Percentiles rank a stretch among this genome's conserved stretches.
phyloP scores from a whole-genome alignment of 2,329 filamentous ascomycete species.

The Cladosporium sp. region DNA sequence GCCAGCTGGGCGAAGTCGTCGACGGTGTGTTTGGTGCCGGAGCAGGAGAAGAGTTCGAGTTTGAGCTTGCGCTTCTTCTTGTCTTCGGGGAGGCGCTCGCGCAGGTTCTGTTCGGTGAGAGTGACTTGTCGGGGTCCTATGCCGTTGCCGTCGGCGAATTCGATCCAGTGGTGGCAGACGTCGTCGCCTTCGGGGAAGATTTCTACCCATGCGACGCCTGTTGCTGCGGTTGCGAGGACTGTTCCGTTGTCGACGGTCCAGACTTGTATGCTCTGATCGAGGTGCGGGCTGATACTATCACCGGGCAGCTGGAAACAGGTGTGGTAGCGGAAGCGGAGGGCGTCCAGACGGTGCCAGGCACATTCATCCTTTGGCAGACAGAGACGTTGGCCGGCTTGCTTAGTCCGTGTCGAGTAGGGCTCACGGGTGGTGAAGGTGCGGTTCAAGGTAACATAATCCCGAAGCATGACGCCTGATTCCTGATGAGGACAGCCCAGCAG shows the following conservation, averaged over 20 bases:
- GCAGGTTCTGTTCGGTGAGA: slow-evolving; percentile 71
- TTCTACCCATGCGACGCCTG: slow-evolving; percentile 82
- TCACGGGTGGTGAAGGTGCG: slow-evolving; percentile 78
- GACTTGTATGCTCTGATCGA: slow-evolving; percentile 76
- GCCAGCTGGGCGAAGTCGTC: slow-evolving; percentile 68
- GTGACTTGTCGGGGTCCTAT: slow-evolving; percentile 66
- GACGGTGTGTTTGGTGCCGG: slow-evolving; percentile 68
- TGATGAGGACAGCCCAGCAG: slow-evolving; percentile 87
- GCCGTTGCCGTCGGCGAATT: slow-evolving; percentile 63
- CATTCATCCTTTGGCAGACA: slow-evolving; percentile 79
- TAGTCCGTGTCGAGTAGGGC: slow-evolving; percentile 81
- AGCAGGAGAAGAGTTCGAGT: slow-evolving; percentile 71
- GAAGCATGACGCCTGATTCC: slow-evolving; percentile 85
- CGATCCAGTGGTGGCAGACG: slow-evolving; percentile 74
- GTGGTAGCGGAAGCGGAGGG: slow-evolving; percentile 82
- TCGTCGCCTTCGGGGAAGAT: slow-evolving; percentile 77
- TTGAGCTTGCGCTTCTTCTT: slow-evolving; percentile 67
- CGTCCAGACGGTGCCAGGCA: slow-evolving; percentile 85
- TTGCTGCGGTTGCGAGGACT: slow-evolving; percentile 71
- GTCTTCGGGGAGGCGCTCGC: slow-evolving; percentile 65
- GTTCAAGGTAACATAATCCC: slow-evolving; percentile 81
- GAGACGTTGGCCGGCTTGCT: slow-evolving; percentile 69
- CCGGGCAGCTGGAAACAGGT: slow-evolving; percentile 82
- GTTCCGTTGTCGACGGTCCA: slow-evolving; percentile 78
- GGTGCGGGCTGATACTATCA: slow-evolving; percentile 54